Evolutionary conservation across 139 green algal genomes (phyloP), one percentile per base, ranked within the genome.

Genomic region (Choricystis sp.): DNA sequence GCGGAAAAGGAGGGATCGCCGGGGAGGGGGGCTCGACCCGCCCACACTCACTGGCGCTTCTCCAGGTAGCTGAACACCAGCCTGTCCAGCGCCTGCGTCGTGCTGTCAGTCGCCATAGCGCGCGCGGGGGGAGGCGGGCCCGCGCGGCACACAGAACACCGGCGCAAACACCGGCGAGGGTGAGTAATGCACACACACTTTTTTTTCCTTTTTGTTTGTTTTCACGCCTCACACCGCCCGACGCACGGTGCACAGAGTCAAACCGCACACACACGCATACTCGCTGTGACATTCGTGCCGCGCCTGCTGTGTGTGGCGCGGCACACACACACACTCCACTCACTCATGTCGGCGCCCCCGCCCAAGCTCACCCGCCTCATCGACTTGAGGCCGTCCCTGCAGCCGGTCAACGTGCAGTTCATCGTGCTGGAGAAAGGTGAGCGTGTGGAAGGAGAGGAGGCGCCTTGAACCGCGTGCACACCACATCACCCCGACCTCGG

Each of bases 1-100:
- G 56, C 27, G 21, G 29, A 19, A 48, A 28, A 49, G 29, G 27
- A 1, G 3, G 19, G 26, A 59, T 49, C 48, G n/a, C n/a, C n/a
- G n/a, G n/a, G n/a, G n/a, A n/a, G n/a, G n/a, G n/a, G n/a, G n/a
- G n/a, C n/a, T n/a, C n/a, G n/a, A n/a, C n/a, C n/a, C n/a, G n/a
- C n/a, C n/a, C n/a, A n/a, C n/a, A 40, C 76, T 29, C 65, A 82
- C 80, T 76, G 75, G 63, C 76, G 62, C 66, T 80, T 82, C 21
- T 75, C 65, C 19, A 84, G 68, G 59, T 81, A 86, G 26, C 79
- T 60, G 3, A 82, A 22, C 23, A 86, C 67, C 16, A 86, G 61
- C 19, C 57, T 63, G 56, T 86, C 74, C 21, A 82, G n/a, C 58
- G 19, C 78, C 76, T 23, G 48, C 49, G 26, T 78, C 66, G n/a